Conservation (phyloP, 2,329 filamentous ascomycete species). For the Endothia cerciana region DNA sequence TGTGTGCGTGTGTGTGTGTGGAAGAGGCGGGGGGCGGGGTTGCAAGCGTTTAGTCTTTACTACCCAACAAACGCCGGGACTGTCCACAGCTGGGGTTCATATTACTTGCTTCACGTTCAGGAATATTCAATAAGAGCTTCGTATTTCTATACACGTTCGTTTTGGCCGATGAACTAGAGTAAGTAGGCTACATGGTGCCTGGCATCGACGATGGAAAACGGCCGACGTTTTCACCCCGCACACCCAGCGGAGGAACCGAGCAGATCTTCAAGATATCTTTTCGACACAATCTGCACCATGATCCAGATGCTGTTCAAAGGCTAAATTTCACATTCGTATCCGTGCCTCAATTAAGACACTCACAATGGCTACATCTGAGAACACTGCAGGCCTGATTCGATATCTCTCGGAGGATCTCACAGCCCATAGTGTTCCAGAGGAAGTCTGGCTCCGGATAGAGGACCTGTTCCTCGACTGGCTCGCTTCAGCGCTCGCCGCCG, state of each 20-base stretch:
- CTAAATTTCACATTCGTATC: neutral
- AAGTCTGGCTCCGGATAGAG: slow-evolving; percentile 14
- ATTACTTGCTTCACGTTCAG: too few relatives aligned
- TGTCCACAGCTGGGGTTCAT: neutral
- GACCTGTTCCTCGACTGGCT: slow-evolving; percentile 20
- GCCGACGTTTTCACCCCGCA: slow-evolving; percentile 1
- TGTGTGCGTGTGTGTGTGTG: too few relatives aligned
- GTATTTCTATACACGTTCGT: too few relatives aligned
- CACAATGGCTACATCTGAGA: slow-evolving; percentile 9
- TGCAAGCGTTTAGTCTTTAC: neutral
- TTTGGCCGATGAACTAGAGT: too few relatives aligned
- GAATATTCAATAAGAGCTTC: too few relatives aligned
- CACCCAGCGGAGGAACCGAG: neutral
- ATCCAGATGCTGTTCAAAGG: neutral
- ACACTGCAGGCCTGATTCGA: slow-evolving; percentile 11
- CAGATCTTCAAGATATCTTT: neutral
- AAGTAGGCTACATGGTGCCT: neutral
- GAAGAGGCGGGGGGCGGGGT: neutral
- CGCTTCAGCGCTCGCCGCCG: neutral
- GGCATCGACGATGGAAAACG: neutral
- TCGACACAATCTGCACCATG: neutral
- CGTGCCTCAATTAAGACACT: neutral
- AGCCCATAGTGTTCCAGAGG: neutral
- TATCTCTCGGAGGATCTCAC: slow-evolving; percentile 4
- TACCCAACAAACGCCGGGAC: neutral